Base-by-base conservation (phyloP, 2,329 filamentous ascomycete species). In the Diaporthe vaccinii region DNA sequence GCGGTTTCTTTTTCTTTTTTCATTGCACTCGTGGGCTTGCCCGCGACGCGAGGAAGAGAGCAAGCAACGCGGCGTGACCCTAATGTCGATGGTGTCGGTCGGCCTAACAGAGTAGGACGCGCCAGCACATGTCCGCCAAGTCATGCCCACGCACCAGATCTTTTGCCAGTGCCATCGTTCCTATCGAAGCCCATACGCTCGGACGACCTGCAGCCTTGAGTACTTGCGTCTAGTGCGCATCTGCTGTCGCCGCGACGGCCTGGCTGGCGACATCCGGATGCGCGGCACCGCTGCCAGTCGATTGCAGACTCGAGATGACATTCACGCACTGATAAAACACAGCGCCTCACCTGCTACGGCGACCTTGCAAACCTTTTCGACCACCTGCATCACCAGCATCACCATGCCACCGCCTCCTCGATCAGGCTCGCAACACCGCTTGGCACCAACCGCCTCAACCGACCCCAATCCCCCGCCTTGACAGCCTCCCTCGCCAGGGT, bases 401-500 rank as follows among this genome's bases (percentile, higher is more conserved):
- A 72, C 75, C 73, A 76, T 25, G 68, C 95, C 75, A 95, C 77
- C 2, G 80, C 82, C 79, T 91, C 85, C 15, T 87, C 82, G 39
- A 95, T 87, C 89, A 91, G 94, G 31, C 81, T 83, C 62, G 84
- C 84, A 0, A 95, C 89, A 2, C 87, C 86, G 2, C 82, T 81
- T 0, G 90, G 90, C 46, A 94, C 91, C 77, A 94, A 80, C 73
- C 80, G 80, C 25, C 80, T 81, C 69, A 95, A 82, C 72, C 80
- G 82, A 4, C 84, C 84, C 85, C 84, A 88, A 58, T 89, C 86
- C 15, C 83, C 81, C 7, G 78, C 79, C 75, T 85, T 86, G 1
- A 89, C 89, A 8, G 91, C 89, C 44, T 88, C 86, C 69, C 93
- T 87, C 59, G 93, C 92, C 79, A 85, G 88, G 9, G 94, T 95